phyloP scores from a whole-genome alignment of 345 rosid species.

The Clarkia xantiana region DNA sequence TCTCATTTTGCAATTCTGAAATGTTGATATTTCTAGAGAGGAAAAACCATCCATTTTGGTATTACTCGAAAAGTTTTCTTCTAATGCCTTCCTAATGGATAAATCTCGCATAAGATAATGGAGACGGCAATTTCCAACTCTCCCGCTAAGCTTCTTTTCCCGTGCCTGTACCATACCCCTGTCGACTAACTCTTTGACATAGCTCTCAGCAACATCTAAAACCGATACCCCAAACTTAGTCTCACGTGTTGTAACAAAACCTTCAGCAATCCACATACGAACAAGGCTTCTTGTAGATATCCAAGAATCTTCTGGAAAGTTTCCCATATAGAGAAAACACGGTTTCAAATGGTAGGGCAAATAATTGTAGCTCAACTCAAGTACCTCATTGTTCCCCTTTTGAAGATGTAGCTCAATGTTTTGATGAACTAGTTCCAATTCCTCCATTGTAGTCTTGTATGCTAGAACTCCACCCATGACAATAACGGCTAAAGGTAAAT shows the following conservation, averaged over 20 bases:
- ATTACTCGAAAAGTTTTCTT: too few relatives aligned
- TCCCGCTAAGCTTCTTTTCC: constrained; percentile 11
- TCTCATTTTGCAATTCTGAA: too few relatives aligned
- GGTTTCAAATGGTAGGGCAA: constrained; percentile 18
- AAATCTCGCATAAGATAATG: too few relatives aligned
- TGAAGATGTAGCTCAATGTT: constrained; percentile 9
- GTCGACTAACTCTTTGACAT: constrained; percentile 14
- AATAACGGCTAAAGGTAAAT: constrained; percentile 22
- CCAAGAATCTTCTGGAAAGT: constrained; percentile 20
- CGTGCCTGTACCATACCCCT: constrained; percentile 25
- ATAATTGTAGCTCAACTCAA: constrained; percentile 19
- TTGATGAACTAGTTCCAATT: constrained; percentile 12
- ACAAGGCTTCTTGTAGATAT: constrained; percentile 22
- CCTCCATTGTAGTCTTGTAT: constrained; percentile 7
- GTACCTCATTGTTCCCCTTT: constrained; percentile 2
- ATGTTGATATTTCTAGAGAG: too few relatives aligned
- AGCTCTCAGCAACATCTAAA: constrained; percentile 14
- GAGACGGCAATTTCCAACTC: too few relatives aligned
- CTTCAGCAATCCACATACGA: constrained; percentile 33
- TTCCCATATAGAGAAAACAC: too few relatives aligned
- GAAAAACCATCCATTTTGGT: too few relatives aligned
- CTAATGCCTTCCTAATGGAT: too few relatives aligned
- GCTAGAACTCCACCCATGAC: too few relatives aligned
- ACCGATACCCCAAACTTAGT: constrained; percentile 4
- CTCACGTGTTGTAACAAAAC: constrained; percentile 10